A percentile compares a stretch with the other conserved stretches of the same genome.
Evolutionary conservation across 2,329 filamentous ascomycete genomes (phyloP).

Genomic region (Zasmidium citrigriseum): DNA sequence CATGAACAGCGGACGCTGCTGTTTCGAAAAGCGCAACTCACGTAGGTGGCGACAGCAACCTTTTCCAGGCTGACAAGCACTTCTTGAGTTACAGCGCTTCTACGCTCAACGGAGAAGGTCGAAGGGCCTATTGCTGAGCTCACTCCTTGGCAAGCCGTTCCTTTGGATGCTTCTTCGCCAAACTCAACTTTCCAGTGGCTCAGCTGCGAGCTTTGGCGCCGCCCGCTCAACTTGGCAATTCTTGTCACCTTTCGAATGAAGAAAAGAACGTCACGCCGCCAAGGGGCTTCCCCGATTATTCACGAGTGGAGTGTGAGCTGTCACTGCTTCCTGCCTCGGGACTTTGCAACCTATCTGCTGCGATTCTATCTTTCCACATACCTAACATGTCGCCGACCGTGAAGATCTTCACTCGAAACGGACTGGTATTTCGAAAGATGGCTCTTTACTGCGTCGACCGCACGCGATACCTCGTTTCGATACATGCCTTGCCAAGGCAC

Average conservation of each 20-base stretch:
- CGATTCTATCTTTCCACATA: not conserved
- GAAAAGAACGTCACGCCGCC: not conserved
- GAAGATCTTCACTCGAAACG: not conserved
- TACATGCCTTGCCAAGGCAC: slow-evolving; percentile 2
- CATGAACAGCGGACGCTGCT: not conserved
- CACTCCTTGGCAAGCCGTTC: not conserved
- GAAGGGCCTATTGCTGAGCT: not conserved
- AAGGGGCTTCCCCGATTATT: not conserved
- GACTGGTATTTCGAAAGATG: not conserved
- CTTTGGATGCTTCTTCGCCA: not conserved
- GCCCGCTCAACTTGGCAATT: not conserved
- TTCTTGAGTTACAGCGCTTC: not conserved
- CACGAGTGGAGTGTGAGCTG: not conserved
- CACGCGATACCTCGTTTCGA: slow-evolving; percentile 1
- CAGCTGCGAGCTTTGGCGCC: not conserved
- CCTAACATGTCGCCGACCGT: not conserved
- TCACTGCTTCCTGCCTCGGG: not conserved
- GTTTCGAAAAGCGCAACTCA: not conserved
- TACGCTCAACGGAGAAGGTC: not conserved
- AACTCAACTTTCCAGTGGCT: not conserved
- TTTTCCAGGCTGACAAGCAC: not conserved
- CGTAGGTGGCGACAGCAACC: not conserved
- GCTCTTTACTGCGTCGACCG: not conserved
- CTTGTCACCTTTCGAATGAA: not conserved
- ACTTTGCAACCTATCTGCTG: not conserved